A percentile compares a stretch with the other conserved stretches of the same genome.
Evolutionary conservation across 768 basidiomycete species (phyloP).

Genomic region (Lentinula detonsa): DNA sequence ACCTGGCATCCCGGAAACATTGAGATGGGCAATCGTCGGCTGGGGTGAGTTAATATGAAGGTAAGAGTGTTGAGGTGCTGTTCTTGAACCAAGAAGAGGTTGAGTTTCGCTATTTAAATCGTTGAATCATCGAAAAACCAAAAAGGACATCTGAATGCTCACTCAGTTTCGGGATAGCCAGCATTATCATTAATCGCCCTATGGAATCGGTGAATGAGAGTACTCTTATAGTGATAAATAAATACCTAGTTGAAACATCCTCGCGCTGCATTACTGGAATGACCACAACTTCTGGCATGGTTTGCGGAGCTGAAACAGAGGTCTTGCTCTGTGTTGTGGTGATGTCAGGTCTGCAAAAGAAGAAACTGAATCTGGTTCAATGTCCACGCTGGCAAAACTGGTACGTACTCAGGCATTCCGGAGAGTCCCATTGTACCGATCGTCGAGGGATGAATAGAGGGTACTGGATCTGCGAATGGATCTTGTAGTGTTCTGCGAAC

Average conservation of each 20-base stretch:
- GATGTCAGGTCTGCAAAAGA: neutral
- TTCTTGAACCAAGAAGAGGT: conserved; percentile 39
- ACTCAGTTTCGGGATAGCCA: neutral
- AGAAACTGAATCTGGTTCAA: neutral
- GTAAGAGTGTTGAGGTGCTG: conserved; percentile 15
- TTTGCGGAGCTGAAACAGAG: conserved; percentile 21
- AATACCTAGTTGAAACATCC: neutral
- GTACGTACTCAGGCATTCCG: conserved; percentile 23
- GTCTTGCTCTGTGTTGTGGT: conserved; percentile 3
- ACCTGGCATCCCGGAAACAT: neutral
- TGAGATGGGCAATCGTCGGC: neutral
- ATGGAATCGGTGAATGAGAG: neutral
- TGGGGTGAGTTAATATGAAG: conserved; percentile 16
- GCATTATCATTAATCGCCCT: conserved; percentile 3
- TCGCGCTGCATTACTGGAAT: neutral
- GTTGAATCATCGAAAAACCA: neutral
- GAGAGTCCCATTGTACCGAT: conserved; percentile 15
- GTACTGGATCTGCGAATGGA: conserved; percentile 18
- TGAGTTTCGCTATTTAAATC: conserved; percentile 38
- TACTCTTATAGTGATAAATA: neutral
- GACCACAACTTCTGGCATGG: neutral
- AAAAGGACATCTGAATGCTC: neutral
- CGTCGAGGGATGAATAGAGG: conserved; percentile 3
- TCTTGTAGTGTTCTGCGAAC: conserved; percentile 16
- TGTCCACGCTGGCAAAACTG: neutral